Evolutionary conservation across 768 basidiomycete species (phyloP).

Genomic region (Flagelloscypha sp.): DNA sequence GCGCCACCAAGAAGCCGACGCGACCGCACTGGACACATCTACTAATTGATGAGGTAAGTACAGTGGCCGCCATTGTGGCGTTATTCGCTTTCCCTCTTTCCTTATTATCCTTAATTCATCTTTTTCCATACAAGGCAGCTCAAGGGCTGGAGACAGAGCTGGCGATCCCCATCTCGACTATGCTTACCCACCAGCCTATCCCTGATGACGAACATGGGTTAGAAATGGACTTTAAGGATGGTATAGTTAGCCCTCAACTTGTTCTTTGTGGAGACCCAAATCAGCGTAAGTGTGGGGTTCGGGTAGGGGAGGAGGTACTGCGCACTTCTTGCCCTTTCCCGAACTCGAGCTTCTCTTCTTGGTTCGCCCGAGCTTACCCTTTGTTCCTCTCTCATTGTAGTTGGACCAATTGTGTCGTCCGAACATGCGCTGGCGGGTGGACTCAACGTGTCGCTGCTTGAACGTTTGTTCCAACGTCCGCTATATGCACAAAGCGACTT

Average conservation of each 20-base stretch:
- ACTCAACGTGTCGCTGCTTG: constrained; percentile 41
- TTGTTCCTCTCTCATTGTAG: constrained; percentile 16
- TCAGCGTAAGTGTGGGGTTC: constrained; percentile 40
- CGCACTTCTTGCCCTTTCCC: too few species aligned
- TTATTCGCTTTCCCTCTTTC: not conserved
- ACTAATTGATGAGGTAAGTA: constrained; percentile 38
- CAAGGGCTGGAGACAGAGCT: constrained; percentile 48
- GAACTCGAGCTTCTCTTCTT: too few species aligned
- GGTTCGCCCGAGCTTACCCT: too few species aligned
- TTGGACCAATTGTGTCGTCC: constrained; percentile 41
- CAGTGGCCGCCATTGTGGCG: too few species aligned
- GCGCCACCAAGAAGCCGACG: constrained; percentile 18
- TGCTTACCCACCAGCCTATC: constrained; percentile 8
- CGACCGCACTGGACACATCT: constrained; percentile 47
- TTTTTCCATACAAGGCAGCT: constrained; percentile 29
- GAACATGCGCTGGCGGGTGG: constrained; percentile 35
- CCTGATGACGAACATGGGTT: constrained; percentile 8
- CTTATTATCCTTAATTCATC: not conserved
- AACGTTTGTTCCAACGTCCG: constrained; percentile 36
- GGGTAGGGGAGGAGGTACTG: too few species aligned
- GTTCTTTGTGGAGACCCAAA: constrained; percentile 45
- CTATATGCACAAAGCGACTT: constrained; percentile 24
- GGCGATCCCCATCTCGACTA: constrained; percentile 39
- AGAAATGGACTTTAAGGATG: constrained; percentile 3
- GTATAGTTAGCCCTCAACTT: constrained; percentile 31